Evolutionary conservation across 208 protist genomes (phyloP), one percentile per base, ranked within the genome.

Genomic region (Trypanosoma cruzi): DNA sequence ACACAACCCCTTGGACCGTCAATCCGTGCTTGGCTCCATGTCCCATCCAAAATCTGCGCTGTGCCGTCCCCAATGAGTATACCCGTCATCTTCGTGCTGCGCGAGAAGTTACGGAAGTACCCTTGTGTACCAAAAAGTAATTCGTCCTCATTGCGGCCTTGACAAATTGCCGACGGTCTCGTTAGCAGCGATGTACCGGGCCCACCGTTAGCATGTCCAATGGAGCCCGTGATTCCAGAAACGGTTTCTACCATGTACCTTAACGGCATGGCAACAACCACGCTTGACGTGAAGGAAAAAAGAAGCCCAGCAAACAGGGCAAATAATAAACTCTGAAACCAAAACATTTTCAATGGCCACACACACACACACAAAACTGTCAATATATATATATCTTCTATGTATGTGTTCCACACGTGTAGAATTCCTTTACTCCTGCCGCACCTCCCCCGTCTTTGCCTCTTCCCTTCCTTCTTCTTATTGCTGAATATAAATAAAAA

Each of bases 21-120:
- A n/a, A 71, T 42, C 13, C 7, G 26, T 32, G 67, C 79, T 13
- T 31, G 44, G 3, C 13, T 32, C 26, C 72, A 62, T 0, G 42
- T 10, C 1, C 66, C 77, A 49, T 50, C 72, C 16, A 26, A 32
- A 14, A 26, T 13, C 10, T 4, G 8, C 18, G 61, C 22, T 34
- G 22, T 56, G 2, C n/a, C 46, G 10, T 34, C 20, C 8, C 75
- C 74, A 56, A 79, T 77, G 37, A 76, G 71, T 53, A 71, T 82
- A 53, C 36, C 54, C 48, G 80, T 71, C n/a, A 77, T 31, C 40
- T 70, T 72, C 8, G 26, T 80, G 26, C 52, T 67, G 36, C 80
- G 77, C 37, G 82, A 80, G 52, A 82, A 71, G 31, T 56, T 74
- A 61, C 81, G 84, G 49, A 93, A 80, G 52, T 63, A 59, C 22